These are phyloP conservation scores for Penicillium hordei DNA, from an alignment of 2,329 filamentous ascomycete species.

Conservation along the genomic window DNA sequence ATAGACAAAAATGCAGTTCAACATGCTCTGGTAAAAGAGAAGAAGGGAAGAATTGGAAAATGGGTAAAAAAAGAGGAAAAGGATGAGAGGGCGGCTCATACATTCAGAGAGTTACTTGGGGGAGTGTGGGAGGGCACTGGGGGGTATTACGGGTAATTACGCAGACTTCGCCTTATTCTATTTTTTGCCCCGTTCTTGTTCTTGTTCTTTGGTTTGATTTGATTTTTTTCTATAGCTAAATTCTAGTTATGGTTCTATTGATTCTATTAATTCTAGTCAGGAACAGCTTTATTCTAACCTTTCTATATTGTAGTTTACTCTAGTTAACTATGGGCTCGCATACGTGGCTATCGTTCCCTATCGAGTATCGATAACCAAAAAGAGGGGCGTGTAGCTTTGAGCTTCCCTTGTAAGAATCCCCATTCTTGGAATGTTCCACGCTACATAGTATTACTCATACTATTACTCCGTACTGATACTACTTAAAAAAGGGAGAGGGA, in stretches of 20 bases:
- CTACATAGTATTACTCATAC: too few species aligned
- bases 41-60: constrained; percentile 6
- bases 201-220: neutral
- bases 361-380: constrained; percentile 12
- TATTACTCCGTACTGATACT: neutral
- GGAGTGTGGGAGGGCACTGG: constrained; percentile 7
- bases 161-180: constrained; percentile 6
- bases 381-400: constrained; percentile 9
- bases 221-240: neutral
- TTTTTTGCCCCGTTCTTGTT: neutral
- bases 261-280: neutral
- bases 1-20: constrained; percentile 7
- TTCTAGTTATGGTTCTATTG: neutral
- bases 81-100: constrained; percentile 15
- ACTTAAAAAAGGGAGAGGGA: neutral
- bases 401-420: constrained; percentile 6
- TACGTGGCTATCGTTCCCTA: constrained; percentile 8
- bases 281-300: neutral
- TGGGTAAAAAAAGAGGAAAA: constrained; percentile 12
- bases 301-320: neutral
- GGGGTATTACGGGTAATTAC: constrained; percentile 13
- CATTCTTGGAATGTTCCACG: constrained; percentile 6
- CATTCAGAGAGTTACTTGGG: constrained; percentile 9
- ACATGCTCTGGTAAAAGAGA: constrained; percentile 11
- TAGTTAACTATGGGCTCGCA: neutral